Percentiles rank a stretch among this genome's conserved stretches.
Conservation (phyloP, 2,329 filamentous ascomycete genomes). For the Septoria petroselini region DNA sequence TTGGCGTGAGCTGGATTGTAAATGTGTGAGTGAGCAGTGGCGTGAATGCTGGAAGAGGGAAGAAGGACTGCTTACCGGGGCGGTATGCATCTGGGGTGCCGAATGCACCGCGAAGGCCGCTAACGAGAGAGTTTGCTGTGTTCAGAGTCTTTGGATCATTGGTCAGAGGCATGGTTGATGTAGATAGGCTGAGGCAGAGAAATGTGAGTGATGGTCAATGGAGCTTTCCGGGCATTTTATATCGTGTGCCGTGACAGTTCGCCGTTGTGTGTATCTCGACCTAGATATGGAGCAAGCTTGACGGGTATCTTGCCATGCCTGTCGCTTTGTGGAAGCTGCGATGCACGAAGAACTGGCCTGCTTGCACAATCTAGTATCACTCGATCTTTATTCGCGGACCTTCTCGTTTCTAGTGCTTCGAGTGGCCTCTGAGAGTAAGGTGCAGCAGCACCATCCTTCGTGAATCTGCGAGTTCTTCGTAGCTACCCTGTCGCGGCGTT, state of each 20-base stretch:
- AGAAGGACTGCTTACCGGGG: slow-evolving; percentile 22
- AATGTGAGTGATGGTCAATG: too few species aligned
- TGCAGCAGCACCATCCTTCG: too few species aligned
- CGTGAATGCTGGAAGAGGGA: not conserved
- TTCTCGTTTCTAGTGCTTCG: too few species aligned
- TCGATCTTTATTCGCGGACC: not conserved
- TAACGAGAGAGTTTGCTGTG: slow-evolving; percentile 26
- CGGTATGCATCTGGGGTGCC: slow-evolving; percentile 27
- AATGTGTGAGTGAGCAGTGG: not conserved
- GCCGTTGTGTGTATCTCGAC: too few species aligned
- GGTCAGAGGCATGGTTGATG: slow-evolving; percentile 31
- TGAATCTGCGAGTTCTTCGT: not conserved
- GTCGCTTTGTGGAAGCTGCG: too few species aligned
- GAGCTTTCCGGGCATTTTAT: too few species aligned
- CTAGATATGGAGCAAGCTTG: not conserved
- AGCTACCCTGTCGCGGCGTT: slow-evolving; percentile 9
- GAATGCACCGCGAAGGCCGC: slow-evolving; percentile 28
- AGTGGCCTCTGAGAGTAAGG: too few species aligned
- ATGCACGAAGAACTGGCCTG: too few species aligned
- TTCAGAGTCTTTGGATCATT: slow-evolving; percentile 21
- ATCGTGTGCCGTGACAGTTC: too few species aligned
- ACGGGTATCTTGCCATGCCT: not conserved
- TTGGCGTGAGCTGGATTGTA: slow-evolving; percentile 53
- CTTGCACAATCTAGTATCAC: not conserved
- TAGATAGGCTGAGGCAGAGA: not conserved